A percentile compares a stretch with the other conserved stretches of the same genome.
These are phyloP conservation scores for Pseudovirgaria hyperparasitica DNA, from an alignment of 2,329 filamentous ascomycete genomes.

Conservation along the genomic window DNA sequence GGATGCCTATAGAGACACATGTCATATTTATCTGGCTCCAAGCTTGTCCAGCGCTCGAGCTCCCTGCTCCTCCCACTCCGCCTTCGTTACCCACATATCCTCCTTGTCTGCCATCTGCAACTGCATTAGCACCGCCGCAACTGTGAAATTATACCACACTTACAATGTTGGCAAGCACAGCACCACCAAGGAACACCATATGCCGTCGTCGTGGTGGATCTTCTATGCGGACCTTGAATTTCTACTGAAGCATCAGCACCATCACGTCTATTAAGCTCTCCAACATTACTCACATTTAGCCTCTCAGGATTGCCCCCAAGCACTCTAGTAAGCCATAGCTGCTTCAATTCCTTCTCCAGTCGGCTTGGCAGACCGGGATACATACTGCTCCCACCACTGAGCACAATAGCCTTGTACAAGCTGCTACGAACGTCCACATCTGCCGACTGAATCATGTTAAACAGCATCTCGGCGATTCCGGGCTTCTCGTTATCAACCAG, in stretches of 20 bases:
- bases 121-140: conserved; percentile 7
- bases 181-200: conserved; percentile 98
- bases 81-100: conserved; percentile 96
- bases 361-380: conserved; percentile 91
- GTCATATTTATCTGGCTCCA: conserved; percentile 55
- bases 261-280: conserved; percentile 1
- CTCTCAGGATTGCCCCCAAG: conserved; percentile 85
- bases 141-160: conserved; percentile 13
- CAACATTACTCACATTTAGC: conserved; percentile 45
- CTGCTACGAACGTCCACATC: conserved; percentile 91
- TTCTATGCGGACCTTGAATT: conserved; percentile 99
- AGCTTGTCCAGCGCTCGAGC: conserved; percentile 77
- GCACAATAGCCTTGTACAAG: conserved; percentile 92
- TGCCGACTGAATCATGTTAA: conserved; percentile 95
- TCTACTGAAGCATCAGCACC: conserved; percentile 36
- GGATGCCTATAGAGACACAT: too few species aligned
- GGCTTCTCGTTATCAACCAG: conserved; percentile 95
- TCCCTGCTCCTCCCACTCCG: conserved; percentile 94
- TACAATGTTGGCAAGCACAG: conserved; percentile 87
- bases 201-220: conserved; percentile 90
- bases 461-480: conserved; percentile 91
- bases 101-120: conserved; percentile 86
- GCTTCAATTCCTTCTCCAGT: conserved; percentile 96
- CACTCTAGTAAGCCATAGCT: conserved; percentile 90
- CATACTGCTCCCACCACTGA: conserved; percentile 97